Evolutionary conservation across 2,329 filamentous ascomycete species (phyloP).

Genomic region (Aspergillus sp.): DNA sequence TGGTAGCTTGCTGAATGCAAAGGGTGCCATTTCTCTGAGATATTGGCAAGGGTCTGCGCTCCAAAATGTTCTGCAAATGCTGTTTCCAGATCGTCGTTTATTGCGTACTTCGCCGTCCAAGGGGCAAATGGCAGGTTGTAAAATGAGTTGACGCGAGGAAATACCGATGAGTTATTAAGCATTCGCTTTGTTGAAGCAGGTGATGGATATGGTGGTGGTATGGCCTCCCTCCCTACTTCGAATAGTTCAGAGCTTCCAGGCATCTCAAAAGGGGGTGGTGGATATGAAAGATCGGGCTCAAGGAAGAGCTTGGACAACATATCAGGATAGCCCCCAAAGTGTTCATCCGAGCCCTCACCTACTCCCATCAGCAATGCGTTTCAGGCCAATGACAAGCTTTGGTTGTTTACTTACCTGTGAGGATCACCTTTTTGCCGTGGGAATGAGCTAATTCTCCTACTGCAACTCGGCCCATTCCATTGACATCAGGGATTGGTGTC

Average conservation of each 20-base stretch:
- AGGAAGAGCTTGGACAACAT: constrained; percentile 50
- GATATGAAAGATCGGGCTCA: constrained; percentile 47
- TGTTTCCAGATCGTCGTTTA: constrained; percentile 16
- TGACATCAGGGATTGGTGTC: constrained; percentile 51
- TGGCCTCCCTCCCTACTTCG: neutral
- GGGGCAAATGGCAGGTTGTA: constrained; percentile 35
- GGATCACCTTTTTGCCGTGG: constrained; percentile 54
- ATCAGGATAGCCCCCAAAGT: constrained; percentile 54
- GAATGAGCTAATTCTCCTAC: constrained; percentile 48
- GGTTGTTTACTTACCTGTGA: constrained; percentile 42
- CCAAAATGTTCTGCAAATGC: constrained; percentile 12
- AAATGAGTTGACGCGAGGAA: constrained; percentile 36
- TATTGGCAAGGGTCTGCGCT: constrained; percentile 2
- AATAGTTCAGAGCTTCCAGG: constrained; percentile 1
- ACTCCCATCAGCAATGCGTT: neutral
- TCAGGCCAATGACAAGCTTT: neutral
- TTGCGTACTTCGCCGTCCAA: constrained; percentile 27
- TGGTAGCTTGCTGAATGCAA: constrained; percentile 24
- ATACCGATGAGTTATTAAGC: constrained; percentile 42
- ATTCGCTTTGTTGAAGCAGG: constrained; percentile 29
- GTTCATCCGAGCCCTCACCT: constrained; percentile 55
- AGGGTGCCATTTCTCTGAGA: constrained; percentile 40
- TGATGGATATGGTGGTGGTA: constrained; percentile 15
- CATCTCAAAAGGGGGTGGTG: constrained; percentile 24
- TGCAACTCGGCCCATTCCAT: constrained; percentile 53